Conservation (phyloP, 768 basidiomycete genomes). For the Amanita polypyramis region DNA sequence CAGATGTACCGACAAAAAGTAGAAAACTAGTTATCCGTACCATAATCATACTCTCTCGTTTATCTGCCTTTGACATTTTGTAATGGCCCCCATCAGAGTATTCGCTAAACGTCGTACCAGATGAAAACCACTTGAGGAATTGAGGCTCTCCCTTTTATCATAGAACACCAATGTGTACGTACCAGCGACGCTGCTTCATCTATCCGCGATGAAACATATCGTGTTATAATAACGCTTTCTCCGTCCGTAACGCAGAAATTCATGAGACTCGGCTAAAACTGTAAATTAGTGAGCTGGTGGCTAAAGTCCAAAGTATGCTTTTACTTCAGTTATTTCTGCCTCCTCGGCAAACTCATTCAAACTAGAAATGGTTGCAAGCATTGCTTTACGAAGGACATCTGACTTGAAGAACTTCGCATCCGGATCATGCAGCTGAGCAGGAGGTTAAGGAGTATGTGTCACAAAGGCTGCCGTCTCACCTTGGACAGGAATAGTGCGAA, state of each 20-base stretch:
- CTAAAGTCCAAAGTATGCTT: background rate
- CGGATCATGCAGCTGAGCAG: conserved; percentile 62
- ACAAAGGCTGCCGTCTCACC: conserved; percentile 22
- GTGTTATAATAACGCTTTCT: conserved; percentile 83
- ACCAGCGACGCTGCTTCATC: conserved; percentile 91
- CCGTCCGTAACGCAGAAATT: conserved; percentile 98
- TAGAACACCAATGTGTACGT: conserved; percentile 12
- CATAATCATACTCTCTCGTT: conserved; percentile 94
- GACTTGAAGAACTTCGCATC: conserved; percentile 69
- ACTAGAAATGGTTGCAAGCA: conserved; percentile 78
- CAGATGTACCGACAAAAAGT: background rate
- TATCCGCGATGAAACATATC: conserved; percentile 86
- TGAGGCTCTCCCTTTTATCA: background rate
- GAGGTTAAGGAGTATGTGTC: conserved; percentile 8
- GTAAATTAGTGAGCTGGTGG: background rate
- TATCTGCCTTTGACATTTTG: conserved; percentile 92
- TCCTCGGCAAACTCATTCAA: conserved; percentile 71
- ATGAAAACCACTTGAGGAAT: conserved; percentile 74
- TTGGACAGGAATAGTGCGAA: conserved; percentile 88
- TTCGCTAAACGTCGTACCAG: conserved; percentile 90
- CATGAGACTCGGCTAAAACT: conserved; percentile 68
- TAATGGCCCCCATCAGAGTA: conserved; percentile 84
- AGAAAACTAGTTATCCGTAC: conserved; percentile 22
- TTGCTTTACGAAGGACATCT: conserved; percentile 63
- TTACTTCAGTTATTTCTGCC: conserved; percentile 62